These are phyloP conservation scores for Aspergillus phoenicis DNA, from an alignment of 2,329 filamentous ascomycete species.

Conservation along the genomic window DNA sequence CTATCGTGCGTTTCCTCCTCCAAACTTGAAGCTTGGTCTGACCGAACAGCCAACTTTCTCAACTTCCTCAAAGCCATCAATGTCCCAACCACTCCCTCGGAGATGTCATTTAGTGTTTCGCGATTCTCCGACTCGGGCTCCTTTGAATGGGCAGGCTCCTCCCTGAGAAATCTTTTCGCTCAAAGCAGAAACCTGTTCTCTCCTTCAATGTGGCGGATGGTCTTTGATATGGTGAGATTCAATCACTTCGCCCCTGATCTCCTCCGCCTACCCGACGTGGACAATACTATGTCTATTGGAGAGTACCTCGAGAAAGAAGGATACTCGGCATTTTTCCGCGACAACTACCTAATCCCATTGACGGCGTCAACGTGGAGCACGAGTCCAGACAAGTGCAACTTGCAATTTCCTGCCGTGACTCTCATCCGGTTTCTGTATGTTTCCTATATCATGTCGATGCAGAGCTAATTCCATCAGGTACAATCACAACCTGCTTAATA, in stretches of 20 bases:
- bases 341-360: constrained; percentile 10
- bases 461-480: background rate
- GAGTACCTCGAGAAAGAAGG: constrained; percentile 7
- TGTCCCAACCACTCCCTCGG: constrained; percentile 4
- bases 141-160: constrained; percentile 9
- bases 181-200: constrained; percentile 4
- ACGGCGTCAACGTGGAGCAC: constrained; percentile 13
- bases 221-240: constrained; percentile 11
- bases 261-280: background rate
- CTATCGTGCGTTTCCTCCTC: background rate
- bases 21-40: background rate
- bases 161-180: constrained; percentile 4
- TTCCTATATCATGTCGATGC: background rate
- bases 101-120: constrained; percentile 11
- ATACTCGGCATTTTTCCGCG: constrained; percentile 5
- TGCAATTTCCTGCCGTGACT: constrained; percentile 7
- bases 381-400: constrained; percentile 10
- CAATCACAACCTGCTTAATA: constrained; percentile 10
- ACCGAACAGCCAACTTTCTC: constrained; percentile 6
- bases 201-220: constrained; percentile 8
- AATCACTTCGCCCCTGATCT: constrained; percentile 10
- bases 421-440: constrained; percentile 5
- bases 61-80: constrained; percentile 2
- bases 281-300: constrained; percentile 2
- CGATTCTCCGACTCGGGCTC: background rate